Evolutionary conservation across 345 rosid genomes (phyloP).

Genomic region (Populus nigra): DNA sequence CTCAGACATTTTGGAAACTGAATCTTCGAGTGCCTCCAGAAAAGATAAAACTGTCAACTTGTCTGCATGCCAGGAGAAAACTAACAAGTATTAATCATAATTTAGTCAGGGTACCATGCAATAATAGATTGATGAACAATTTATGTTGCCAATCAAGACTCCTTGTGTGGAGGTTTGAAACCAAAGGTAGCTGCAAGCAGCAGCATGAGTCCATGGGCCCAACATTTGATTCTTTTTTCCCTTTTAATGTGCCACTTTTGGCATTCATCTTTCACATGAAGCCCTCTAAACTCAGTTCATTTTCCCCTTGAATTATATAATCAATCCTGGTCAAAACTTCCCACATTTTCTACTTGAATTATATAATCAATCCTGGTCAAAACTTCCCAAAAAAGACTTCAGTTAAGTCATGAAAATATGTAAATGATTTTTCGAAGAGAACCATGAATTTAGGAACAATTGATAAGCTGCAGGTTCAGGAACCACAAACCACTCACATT

Average conservation of each 20-base stretch:
- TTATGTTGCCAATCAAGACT: too few relatives aligned
- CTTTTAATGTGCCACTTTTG: too few relatives aligned
- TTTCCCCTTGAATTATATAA: background rate
- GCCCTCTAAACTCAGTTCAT: background rate
- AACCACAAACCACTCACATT: constrained; percentile 53
- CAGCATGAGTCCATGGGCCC: too few relatives aligned
- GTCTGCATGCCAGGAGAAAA: constrained; percentile 44
- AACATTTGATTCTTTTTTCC: too few relatives aligned
- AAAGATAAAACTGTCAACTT: constrained; percentile 80
- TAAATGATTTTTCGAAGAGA: background rate
- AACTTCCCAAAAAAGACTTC: background rate
- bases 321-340: background rate
- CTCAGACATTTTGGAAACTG: constrained; percentile 44
- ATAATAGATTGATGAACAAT: too few relatives aligned
- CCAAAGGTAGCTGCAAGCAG: too few relatives aligned
- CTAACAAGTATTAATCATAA: background rate
- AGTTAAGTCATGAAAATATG: background rate
- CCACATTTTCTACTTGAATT: background rate
- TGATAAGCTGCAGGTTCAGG: background rate
- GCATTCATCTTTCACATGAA: background rate
- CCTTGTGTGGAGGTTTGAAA: too few relatives aligned
- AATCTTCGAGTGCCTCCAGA: constrained; percentile 96
- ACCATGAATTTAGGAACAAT: background rate
- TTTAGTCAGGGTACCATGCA: too few relatives aligned
- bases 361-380: background rate